These are phyloP conservation scores for Polychytrium aggregatum DNA, from an alignment of 192 early-diverging fungal species.

Conservation along the genomic window DNA sequence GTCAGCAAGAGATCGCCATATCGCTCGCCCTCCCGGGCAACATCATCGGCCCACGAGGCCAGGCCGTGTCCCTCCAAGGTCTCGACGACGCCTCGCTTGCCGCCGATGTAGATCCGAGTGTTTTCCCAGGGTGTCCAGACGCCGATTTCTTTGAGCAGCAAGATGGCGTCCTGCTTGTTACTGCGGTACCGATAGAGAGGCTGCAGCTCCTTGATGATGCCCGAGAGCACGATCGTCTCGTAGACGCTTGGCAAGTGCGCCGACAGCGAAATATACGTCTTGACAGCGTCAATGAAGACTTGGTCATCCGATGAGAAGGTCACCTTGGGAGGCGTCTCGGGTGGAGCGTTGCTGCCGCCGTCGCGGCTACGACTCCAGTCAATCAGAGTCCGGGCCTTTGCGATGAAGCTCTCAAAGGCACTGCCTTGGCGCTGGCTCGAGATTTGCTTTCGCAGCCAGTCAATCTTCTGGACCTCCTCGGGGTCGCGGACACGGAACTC, in stretches of 20 bases:
- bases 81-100: slow-evolving; percentile 22
- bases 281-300: slow-evolving; percentile 18
- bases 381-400: slow-evolving; percentile 12
- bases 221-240: slow-evolving; percentile 12
- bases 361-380: slow-evolving; percentile 9
- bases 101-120: slow-evolving; percentile 3
- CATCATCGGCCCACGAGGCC: slow-evolving; percentile 21
- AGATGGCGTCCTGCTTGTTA: slow-evolving; percentile 31
- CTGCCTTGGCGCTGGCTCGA: not conserved
- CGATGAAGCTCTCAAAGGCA: slow-evolving; percentile 11
- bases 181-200: slow-evolving; percentile 21
- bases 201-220: slow-evolving; percentile 11
- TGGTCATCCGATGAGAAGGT: slow-evolving; percentile 16
- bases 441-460: slow-evolving; percentile 23
- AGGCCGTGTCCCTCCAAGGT: slow-evolving; percentile 34
- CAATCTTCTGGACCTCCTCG: slow-evolving; percentile 14
- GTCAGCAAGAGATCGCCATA: slow-evolving; percentile 11
- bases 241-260: slow-evolving; percentile 8
- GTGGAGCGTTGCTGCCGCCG: not conserved
- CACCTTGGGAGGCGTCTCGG: slow-evolving; percentile 3
- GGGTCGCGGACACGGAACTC: slow-evolving; percentile 9
- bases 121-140: slow-evolving; percentile 75
- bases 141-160: slow-evolving; percentile 69
- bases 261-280: slow-evolving; percentile 6
- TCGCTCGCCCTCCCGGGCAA: slow-evolving; percentile 4